Percentiles rank a stretch among this genome's conserved stretches.
These are phyloP conservation scores for Rosa hybrid DNA, from an alignment of 331 rosid species.

Conservation along the genomic window DNA sequence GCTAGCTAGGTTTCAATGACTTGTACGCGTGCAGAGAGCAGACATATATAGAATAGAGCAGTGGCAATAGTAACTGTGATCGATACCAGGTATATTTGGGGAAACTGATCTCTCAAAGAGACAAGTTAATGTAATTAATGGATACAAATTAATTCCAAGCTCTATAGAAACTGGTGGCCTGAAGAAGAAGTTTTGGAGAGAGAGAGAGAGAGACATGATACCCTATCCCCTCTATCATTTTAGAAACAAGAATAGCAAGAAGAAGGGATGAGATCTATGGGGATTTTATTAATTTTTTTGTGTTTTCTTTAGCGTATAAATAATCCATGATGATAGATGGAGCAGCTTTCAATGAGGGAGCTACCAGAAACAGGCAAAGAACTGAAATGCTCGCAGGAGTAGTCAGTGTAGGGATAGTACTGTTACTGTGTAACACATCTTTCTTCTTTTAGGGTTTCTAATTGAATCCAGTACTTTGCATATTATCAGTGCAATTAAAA, in stretches of 20 bases:
- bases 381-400: constrained; percentile 15
- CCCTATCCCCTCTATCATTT: neutral
- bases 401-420: neutral
- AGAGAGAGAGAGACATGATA: neutral
- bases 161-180: neutral
- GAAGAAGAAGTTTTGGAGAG: neutral
- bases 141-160: neutral
- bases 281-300: neutral
- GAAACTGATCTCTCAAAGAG: constrained; percentile 15
- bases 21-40: constrained; percentile 6
- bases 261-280: constrained; percentile 7
- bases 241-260: neutral
- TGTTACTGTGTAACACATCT: constrained; percentile 4
- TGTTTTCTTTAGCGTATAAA: constrained; percentile 13
- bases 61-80: constrained; percentile 14
- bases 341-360: constrained; percentile 11
- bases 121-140: neutral
- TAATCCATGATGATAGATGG: constrained; percentile 8
- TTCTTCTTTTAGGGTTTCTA: constrained; percentile 2
- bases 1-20: constrained; percentile 5
- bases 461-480: neutral
- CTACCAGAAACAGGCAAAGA: constrained; percentile 16
- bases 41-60: constrained; percentile 8
- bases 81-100: constrained; percentile 30
- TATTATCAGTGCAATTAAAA: neutral